Conservation (phyloP, 78 protist genomes). For the Paratrimastix pyriformis region DNA sequence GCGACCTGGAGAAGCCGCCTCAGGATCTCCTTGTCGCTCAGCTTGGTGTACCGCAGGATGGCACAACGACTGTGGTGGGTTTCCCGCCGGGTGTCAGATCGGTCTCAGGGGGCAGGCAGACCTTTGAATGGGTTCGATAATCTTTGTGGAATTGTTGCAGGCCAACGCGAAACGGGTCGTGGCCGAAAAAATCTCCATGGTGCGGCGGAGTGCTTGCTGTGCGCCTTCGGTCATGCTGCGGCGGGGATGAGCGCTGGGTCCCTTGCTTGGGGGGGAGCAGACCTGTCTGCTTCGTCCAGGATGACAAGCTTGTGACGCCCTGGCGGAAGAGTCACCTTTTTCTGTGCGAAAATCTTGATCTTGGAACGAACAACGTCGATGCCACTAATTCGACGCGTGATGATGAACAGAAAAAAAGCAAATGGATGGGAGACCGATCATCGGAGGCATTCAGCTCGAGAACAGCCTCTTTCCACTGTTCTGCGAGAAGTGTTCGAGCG, state of each 20-base stretch:
- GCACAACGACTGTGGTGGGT: conserved; percentile 72
- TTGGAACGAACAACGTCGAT: conserved; percentile 93
- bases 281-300: conserved; percentile 94
- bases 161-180: conserved; percentile 95
- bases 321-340: conserved; percentile 78
- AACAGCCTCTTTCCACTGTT: conserved; percentile 47
- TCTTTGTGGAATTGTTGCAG: conserved; percentile 79
- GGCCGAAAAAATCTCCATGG: conserved; percentile 76
- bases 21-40: conserved; percentile 59
- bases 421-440: no score
- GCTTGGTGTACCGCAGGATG: conserved; percentile 63
- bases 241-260: not conserved
- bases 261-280: not conserved
- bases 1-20: conserved; percentile 46
- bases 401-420: no score
- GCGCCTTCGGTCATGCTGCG: conserved; percentile 85
- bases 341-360: conserved; percentile 94
- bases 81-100: not conserved
- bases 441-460: conserved; percentile 88
- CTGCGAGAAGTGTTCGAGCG: conserved; percentile 62
- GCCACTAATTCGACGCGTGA: no score
- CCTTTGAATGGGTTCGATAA: conserved; percentile 92
- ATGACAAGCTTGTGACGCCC: conserved; percentile 86
- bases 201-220: conserved; percentile 95
- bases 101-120: not conserved